phyloP scores from a whole-genome alignment of 208 protist genomes.

The Trypanosoma boissoni region DNA sequence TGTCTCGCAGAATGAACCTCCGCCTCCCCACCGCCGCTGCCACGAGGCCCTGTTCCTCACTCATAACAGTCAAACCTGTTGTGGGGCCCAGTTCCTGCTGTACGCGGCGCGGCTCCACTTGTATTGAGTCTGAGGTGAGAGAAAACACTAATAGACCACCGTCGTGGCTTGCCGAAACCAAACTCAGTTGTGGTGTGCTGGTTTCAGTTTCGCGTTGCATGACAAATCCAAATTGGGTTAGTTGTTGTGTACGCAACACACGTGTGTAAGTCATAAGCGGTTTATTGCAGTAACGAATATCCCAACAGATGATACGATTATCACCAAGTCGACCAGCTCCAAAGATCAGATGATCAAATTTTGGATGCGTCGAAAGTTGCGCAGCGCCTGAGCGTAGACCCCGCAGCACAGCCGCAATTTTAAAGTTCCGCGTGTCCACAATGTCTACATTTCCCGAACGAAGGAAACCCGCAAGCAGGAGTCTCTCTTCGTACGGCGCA shows the following conservation, averaged over 20 bases:
- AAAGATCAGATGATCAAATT: slow-evolving; percentile 30
- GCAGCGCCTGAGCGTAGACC: slow-evolving; percentile 19
- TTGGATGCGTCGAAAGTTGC: slow-evolving; percentile 17
- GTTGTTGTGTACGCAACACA: slow-evolving; percentile 39
- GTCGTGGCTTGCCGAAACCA: slow-evolving; percentile 44
- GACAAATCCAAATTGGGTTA: slow-evolving; percentile 46
- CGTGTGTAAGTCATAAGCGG: slow-evolving; percentile 31
- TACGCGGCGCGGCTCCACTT: neutral
- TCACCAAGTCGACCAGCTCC: slow-evolving; percentile 37
- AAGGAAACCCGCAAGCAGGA: slow-evolving; percentile 55
- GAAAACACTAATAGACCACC: slow-evolving; percentile 46
- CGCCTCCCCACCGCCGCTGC: slow-evolving; percentile 27
- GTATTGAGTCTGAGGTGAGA: neutral
- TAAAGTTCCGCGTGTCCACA: slow-evolving; percentile 52
- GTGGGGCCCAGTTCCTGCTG: slow-evolving; percentile 26
- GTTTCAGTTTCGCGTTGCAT: neutral
- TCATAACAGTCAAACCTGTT: slow-evolving; percentile 28
- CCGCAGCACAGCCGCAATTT: slow-evolving; percentile 45
- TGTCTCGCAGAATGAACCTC: slow-evolving; percentile 13
- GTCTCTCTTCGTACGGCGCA: slow-evolving; percentile 14
- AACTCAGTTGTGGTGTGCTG: slow-evolving; percentile 8
- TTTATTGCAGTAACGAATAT: slow-evolving; percentile 38
- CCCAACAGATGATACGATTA: slow-evolving; percentile 63
- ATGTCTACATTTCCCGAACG: slow-evolving; percentile 53
- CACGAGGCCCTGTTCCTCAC: slow-evolving; percentile 2